phyloP scores from a whole-genome alignment of 192 early-diverging fungal genomes.

The Rhizophagus sp. region DNA sequence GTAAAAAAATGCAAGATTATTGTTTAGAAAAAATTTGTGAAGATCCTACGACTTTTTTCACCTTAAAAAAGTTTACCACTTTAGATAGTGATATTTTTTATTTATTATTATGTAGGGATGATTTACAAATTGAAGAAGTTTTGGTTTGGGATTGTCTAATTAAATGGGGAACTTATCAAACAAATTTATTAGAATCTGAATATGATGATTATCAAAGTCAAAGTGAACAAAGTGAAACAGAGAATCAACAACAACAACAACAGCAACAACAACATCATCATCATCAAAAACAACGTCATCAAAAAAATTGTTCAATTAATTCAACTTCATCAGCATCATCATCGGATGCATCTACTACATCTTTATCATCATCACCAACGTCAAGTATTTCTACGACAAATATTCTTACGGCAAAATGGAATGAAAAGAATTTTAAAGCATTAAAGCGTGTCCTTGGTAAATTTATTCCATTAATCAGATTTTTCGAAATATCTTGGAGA shows the following conservation, averaged over 20 bases:
- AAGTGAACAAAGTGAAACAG: not conserved
- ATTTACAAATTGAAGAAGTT: conserved; percentile 21
- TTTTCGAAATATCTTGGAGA: conserved; percentile 11
- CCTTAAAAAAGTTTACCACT: conserved; percentile 6
- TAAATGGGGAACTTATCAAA: conserved; percentile 13
- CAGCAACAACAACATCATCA: too few relatives aligned
- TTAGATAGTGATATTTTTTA: conserved; percentile 24
- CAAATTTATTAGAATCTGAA: not conserved
- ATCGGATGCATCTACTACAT: not conserved
- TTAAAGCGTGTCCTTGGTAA: not conserved
- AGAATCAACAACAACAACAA: not conserved
- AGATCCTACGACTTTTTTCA: conserved; percentile 7
- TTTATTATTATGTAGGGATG: not conserved
- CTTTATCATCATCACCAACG: not conserved
- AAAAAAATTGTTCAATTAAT: not conserved
- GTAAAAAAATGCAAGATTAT: conserved; percentile 17
- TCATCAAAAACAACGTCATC: not conserved
- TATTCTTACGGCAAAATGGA: not conserved
- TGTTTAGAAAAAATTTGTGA: not conserved
- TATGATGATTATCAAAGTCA: not conserved
- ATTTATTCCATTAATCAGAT: conserved; percentile 14
- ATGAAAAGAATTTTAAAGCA: not conserved
- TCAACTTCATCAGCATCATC: not conserved
- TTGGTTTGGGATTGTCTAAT: conserved; percentile 19
- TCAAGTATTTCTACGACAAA: not conserved